A percentile compares a stretch with the other conserved stretches of the same genome.
Evolutionary conservation across 257 asterid species (phyloP).

Genomic region (Solanum chilense): DNA sequence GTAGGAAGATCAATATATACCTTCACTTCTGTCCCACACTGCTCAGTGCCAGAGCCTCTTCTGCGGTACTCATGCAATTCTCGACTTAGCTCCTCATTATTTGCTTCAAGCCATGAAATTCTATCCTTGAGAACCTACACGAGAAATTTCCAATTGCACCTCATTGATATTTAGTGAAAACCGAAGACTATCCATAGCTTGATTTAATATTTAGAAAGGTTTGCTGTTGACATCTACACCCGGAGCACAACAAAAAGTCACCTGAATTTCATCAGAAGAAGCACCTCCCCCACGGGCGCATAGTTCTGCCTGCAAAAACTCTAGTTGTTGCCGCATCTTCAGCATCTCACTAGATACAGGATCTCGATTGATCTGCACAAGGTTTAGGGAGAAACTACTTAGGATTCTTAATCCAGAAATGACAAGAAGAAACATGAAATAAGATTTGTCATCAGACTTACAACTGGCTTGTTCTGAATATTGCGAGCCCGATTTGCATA

Average conservation of each 20-base stretch:
- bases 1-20: constrained; percentile 21
- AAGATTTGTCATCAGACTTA: constrained; percentile 23
- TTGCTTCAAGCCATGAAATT: constrained; percentile 87
- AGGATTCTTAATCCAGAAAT: neutral
- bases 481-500: constrained; percentile 99
- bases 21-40: constrained; percentile 41
- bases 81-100: constrained; percentile 75
- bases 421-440: neutral
- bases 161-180: neutral
- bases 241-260: constrained; percentile 3
- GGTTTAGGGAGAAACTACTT: constrained; percentile 4
- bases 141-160: constrained; percentile 5
- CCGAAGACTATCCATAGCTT: neutral
- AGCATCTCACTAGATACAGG: constrained; percentile 92
- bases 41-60: constrained; percentile 40
- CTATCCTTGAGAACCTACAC: constrained; percentile 79
- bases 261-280: constrained; percentile 89
- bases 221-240: neutral
- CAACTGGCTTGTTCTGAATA: constrained; percentile 97
- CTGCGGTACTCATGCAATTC: constrained; percentile 73
- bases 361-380: constrained; percentile 79
- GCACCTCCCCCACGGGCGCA: constrained; percentile 92
- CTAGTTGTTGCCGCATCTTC: constrained; percentile 96
- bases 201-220: neutral
- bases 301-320: constrained; percentile 90